Percentiles rank a stretch among this genome's conserved stretches.
Conservation (phyloP, 2,329 filamentous ascomycete genomes). For the Ilyonectria mors-panacis region DNA sequence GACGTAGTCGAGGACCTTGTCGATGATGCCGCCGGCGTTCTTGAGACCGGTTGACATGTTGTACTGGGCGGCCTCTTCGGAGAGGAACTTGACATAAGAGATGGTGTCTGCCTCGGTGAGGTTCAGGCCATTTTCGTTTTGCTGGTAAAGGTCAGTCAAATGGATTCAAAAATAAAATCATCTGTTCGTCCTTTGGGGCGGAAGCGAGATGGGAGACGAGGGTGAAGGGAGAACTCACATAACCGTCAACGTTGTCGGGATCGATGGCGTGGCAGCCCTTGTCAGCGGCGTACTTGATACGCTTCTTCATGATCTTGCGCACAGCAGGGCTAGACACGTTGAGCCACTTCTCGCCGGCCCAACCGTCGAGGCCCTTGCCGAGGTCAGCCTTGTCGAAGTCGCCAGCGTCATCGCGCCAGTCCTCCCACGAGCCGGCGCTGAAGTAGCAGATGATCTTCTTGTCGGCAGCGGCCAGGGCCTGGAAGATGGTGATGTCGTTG, state of each 20-base stretch:
- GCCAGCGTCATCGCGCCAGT: constrained; percentile 70
- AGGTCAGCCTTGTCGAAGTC: constrained; percentile 70
- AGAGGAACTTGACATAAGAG: constrained; percentile 73
- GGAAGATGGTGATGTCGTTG: constrained; percentile 59
- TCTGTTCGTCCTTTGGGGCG: too few species aligned
- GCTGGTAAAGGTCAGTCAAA: constrained; percentile 41
- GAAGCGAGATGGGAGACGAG: neutral
- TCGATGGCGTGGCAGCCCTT: constrained; percentile 80
- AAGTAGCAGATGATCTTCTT: constrained; percentile 83
- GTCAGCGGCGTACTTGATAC: constrained; percentile 70
- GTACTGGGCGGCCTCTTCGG: constrained; percentile 64
- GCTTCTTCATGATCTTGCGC: constrained; percentile 73
- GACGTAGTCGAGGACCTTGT: constrained; percentile 61
- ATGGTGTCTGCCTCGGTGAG: constrained; percentile 71
- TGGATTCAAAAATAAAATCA: neutral
- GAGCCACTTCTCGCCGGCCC: constrained; percentile 78
- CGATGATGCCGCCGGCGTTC: constrained; percentile 75
- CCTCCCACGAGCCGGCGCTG: constrained; percentile 78
- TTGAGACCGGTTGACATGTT: constrained; percentile 78
- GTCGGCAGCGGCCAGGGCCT: constrained; percentile 69
- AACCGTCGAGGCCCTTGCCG: constrained; percentile 72
- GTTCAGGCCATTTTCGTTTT: constrained; percentile 74
- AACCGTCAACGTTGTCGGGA: constrained; percentile 80
- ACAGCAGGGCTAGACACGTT: constrained; percentile 71
- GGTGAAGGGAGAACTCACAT: constrained; percentile 56